Conservation (phyloP, 2,329 filamentous ascomycete species). For the Xylariaceae sp. region DNA sequence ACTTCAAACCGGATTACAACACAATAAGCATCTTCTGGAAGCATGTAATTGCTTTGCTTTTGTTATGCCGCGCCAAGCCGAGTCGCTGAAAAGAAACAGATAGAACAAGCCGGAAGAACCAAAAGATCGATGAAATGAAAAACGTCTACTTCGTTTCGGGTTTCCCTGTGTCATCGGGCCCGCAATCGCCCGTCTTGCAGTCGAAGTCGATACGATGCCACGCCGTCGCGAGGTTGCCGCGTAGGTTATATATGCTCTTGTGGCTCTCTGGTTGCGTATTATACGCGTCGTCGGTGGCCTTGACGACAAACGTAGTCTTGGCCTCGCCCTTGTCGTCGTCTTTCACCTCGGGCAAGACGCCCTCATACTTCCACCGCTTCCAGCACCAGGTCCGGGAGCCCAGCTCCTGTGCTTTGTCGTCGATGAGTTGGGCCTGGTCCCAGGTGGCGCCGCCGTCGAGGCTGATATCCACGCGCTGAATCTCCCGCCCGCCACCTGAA, state of each 20-base stretch:
- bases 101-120: not conserved
- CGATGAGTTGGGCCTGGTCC: conserved; percentile 56
- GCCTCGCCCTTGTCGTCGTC: conserved; percentile 24
- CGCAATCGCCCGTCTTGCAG: conserved; percentile 14
- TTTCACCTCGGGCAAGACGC: conserved; percentile 35
- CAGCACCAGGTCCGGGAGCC: conserved; percentile 55
- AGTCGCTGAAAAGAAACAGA: not conserved
- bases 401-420: conserved; percentile 36
- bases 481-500: conserved; percentile 59
- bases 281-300: conserved; percentile 61
- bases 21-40: no score
- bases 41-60: no score
- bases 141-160: conserved; percentile 1
- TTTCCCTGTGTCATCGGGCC: conserved; percentile 4
- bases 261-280: conserved; percentile 61
- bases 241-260: conserved; percentile 55
- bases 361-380: conserved; percentile 56
- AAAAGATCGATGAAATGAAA: no score
- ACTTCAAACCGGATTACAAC: no score
- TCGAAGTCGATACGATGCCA: conserved; percentile 53
- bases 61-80: not conserved
- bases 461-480: conserved; percentile 63
- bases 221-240: conserved; percentile 61
- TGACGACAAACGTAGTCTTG: conserved; percentile 54
- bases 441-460: conserved; percentile 59